phyloP scores from a whole-genome alignment of 345 rosid genomes.

The Eucalyptus victrix region DNA sequence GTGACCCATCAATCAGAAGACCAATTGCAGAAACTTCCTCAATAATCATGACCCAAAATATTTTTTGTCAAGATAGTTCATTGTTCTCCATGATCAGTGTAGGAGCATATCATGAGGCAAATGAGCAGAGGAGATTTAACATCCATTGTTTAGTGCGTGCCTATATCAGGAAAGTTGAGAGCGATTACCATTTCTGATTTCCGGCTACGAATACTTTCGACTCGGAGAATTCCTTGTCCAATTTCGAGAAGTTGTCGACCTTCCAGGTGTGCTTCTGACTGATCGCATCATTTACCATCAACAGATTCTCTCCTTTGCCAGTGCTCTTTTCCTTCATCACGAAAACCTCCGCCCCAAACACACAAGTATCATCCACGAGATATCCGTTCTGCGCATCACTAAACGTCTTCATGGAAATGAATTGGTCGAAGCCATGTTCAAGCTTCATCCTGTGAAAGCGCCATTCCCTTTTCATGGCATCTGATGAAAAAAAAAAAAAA shows the following conservation, averaged over 20 bases:
- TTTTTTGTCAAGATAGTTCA: background rate
- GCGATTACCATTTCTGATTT: conserved; percentile 22
- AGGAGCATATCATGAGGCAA: background rate
- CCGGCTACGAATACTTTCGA: conserved; percentile 9
- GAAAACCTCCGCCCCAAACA: conserved; percentile 30
- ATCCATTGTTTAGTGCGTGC: background rate
- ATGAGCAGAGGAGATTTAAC: background rate
- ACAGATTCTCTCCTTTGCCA: conserved; percentile 18
- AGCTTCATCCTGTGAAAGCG: conserved; percentile 18
- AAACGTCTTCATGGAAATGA: conserved; percentile 4
- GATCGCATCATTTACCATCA: background rate
- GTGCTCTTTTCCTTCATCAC: conserved; percentile 15
- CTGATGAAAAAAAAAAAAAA: background rate
- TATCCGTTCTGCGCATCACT: conserved; percentile 14
- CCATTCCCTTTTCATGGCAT: conserved; percentile 5
- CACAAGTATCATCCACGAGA: conserved; percentile 18
- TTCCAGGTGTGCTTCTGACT: conserved; percentile 13
- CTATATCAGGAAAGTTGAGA: background rate
- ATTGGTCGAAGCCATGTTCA: conserved; percentile 31
- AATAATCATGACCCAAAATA: background rate
- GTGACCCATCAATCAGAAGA: background rate
- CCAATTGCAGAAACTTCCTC: background rate
- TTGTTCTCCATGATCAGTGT: background rate
- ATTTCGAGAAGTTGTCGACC: conserved; percentile 16
- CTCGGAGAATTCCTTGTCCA: background rate